These are phyloP conservation scores for Apiospora malaysiana DNA, from an alignment of 2,329 filamentous ascomycete genomes.

Conservation along the genomic window DNA sequence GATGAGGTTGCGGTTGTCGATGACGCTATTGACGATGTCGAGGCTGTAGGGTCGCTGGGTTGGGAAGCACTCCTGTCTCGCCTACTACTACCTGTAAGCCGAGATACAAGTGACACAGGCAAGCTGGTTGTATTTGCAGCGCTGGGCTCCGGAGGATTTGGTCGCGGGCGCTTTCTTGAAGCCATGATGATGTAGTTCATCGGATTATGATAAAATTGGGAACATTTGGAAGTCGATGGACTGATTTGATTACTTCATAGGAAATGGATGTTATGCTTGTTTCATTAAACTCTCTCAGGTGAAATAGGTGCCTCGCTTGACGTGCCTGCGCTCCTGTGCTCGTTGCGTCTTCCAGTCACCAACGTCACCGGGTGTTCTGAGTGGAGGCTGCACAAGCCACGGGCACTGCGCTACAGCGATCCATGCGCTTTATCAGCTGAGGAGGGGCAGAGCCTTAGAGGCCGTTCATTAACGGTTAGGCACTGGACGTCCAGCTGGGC, in stretches of 20 bases:
- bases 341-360: neutral
- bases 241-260: neutral
- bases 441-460: neutral
- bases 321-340: neutral
- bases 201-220: neutral
- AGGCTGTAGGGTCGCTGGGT: constrained; percentile 6
- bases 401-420: neutral
- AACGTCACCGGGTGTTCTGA: constrained; percentile 16
- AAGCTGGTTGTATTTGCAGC: constrained; percentile 30
- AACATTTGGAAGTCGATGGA: neutral
- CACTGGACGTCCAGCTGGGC: constrained; percentile 1
- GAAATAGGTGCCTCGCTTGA: constrained; percentile 14
- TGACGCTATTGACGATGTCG: neutral
- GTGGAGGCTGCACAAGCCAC: constrained; percentile 3
- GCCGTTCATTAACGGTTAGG: neutral
- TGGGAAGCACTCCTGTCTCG: constrained; percentile 21
- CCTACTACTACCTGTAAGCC: constrained; percentile 2
- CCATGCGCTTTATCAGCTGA: constrained; percentile 19
- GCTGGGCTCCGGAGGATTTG: constrained; percentile 39
- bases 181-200: constrained; percentile 41
- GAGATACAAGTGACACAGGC: constrained; percentile 27
- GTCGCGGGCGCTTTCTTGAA: constrained; percentile 49
- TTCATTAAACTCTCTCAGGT: neutral
- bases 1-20: neutral
- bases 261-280: neutral